phyloP scores from a whole-genome alignment of 202 grass and related monocot genomes.

The Alloteropsis angusta region DNA sequence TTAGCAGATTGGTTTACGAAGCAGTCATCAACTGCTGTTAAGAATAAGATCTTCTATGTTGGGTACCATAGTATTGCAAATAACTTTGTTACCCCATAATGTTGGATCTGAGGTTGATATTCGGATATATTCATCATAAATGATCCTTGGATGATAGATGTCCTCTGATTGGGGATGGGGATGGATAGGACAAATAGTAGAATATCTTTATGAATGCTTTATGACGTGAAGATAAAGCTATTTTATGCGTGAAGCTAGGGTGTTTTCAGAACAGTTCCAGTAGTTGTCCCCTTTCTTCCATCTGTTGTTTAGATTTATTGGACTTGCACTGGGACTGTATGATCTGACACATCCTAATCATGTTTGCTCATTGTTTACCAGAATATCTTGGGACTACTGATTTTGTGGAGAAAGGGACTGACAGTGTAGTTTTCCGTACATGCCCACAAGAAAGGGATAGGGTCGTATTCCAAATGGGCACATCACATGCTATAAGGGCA shows the following conservation, averaged over 20 bases:
- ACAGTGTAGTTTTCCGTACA: conserved; percentile 81
- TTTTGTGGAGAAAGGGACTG: conserved; percentile 89
- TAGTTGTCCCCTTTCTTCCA: conserved; percentile 2
- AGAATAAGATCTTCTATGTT: background rate
- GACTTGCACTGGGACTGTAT: background rate
- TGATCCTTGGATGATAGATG: background rate
- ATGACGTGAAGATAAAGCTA: background rate
- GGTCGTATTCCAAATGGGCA: conserved; percentile 96
- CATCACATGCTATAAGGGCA: conserved; percentile 82
- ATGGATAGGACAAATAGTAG: background rate
- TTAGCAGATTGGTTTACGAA: background rate
- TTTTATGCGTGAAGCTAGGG: background rate
- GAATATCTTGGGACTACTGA: conserved; percentile 82
- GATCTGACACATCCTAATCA: conserved; percentile 19
- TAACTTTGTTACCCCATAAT: conserved; percentile 5
- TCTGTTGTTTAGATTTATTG: background rate
- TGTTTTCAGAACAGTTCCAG: background rate
- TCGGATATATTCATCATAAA: conserved; percentile 13
- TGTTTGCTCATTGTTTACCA: conserved; percentile 27
- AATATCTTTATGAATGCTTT: background rate
- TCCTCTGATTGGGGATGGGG: background rate
- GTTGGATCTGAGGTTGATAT: background rate
- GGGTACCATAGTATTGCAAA: background rate
- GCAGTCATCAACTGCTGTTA: background rate
- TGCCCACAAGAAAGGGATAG: conserved; percentile 64